Evolutionary conservation across 108 stramenopile genomes (phyloP).

Genomic region (Nitzschia sp.): DNA sequence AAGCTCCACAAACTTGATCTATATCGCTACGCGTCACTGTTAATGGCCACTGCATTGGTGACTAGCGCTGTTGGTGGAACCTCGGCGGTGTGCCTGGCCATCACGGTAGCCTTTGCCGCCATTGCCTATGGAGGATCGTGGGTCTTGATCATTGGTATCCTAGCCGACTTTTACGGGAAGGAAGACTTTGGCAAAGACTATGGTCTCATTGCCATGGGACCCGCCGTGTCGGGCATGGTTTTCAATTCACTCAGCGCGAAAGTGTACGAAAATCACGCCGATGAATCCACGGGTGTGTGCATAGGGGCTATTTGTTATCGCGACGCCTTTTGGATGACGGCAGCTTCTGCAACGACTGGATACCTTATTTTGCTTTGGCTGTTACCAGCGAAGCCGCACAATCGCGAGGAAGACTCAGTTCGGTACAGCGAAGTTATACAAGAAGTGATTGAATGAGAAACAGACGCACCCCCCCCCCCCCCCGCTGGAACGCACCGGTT

Average conservation of each 20-base stretch:
- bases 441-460: neutral
- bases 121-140: slow-evolving; percentile 40
- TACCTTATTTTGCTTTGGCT: slow-evolving; percentile 10
- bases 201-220: slow-evolving; percentile 38
- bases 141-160: slow-evolving; percentile 31
- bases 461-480: no score
- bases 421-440: neutral
- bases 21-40: slow-evolving; percentile 1
- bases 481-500: no score
- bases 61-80: slow-evolving; percentile 8
- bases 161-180: slow-evolving; percentile 32
- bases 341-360: slow-evolving; percentile 16
- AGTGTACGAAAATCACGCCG: slow-evolving; percentile 25
- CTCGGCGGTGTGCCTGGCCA: slow-evolving; percentile 1
- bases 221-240: slow-evolving; percentile 34
- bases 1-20: slow-evolving; percentile 14
- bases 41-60: slow-evolving; percentile 27
- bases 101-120: slow-evolving; percentile 24
- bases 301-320: slow-evolving; percentile 29
- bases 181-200: slow-evolving; percentile 41
- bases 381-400: neutral
- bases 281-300: slow-evolving; percentile 4
- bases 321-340: slow-evolving; percentile 22
- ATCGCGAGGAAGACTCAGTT: neutral
- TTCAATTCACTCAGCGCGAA: slow-evolving; percentile 32